Evolutionary conservation across 1,139 yeast species (phyloP).

Genomic region (Taphrina deformans): DNA sequence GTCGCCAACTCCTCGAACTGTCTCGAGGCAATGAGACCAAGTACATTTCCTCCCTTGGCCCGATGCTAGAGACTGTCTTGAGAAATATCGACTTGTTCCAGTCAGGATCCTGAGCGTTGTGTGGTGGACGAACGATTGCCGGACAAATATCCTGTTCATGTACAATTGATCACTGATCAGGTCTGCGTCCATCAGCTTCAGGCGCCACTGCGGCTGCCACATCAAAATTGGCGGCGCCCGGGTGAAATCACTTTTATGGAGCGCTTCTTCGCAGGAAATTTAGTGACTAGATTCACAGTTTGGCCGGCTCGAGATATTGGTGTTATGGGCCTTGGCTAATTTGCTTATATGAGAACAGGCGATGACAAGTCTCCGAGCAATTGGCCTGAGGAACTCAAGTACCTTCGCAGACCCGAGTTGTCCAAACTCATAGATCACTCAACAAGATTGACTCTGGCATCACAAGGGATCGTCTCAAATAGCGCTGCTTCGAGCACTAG

Average conservation of each 20-base stretch:
- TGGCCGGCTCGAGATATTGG: too few species aligned
- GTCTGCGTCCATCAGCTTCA: too few species aligned
- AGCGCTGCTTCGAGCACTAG: background rate
- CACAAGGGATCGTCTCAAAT: background rate
- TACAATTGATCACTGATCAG: too few species aligned
- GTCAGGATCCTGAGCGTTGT: too few species aligned
- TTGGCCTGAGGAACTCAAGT: conserved; percentile 5
- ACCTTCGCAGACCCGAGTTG: background rate
- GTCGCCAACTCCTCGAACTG: background rate
- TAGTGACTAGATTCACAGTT: too few species aligned
- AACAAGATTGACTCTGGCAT: background rate
- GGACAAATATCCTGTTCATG: too few species aligned
- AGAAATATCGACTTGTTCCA: background rate
- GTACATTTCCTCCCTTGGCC: background rate
- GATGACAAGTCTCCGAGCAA: background rate
- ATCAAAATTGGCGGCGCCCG: too few species aligned
- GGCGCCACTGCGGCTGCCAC: too few species aligned
- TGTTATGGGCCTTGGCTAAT: too few species aligned
- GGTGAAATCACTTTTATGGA: too few species aligned
- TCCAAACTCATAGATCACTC: background rate
- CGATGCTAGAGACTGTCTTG: background rate
- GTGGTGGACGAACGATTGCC: too few species aligned
- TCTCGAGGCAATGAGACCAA: background rate
- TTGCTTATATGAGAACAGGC: background rate
- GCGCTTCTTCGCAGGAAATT: too few species aligned